These are phyloP conservation scores for Botryobasidium botryosum DNA, from an alignment of 768 basidiomycete species.

Conservation along the genomic window DNA sequence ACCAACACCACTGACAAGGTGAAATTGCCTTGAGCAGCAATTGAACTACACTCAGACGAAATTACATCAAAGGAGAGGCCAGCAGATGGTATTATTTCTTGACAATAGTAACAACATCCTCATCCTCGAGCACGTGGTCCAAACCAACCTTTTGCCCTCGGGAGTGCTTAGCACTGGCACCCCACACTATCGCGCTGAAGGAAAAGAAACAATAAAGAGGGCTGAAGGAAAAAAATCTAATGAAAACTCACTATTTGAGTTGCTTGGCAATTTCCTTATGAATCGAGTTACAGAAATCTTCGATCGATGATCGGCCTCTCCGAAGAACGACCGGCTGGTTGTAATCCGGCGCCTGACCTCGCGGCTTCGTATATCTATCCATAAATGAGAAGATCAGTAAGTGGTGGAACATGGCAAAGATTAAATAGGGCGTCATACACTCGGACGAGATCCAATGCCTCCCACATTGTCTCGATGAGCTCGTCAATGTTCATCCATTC, in stretches of 20 bases:
- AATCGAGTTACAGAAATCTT: conserved; percentile 84
- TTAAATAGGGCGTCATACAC: conserved; percentile 29
- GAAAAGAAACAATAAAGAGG: conserved; percentile 1
- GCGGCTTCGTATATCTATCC: conserved; percentile 67
- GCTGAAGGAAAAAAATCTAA: conserved; percentile 7
- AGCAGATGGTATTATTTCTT: conserved; percentile 33
- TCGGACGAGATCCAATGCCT: conserved; percentile 77
- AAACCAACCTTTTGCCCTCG: conserved; percentile 91
- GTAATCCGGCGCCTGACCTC: conserved; percentile 84
- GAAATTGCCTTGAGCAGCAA: too few species aligned
- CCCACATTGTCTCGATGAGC: conserved; percentile 85
- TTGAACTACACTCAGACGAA: too few species aligned
- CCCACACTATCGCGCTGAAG: conserved; percentile 78
- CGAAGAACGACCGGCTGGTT: conserved; percentile 70
- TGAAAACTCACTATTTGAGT: conserved; percentile 69
- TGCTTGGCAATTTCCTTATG: conserved; percentile 97
- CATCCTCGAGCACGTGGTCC: conserved; percentile 74
- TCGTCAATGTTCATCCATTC: conserved; percentile 98
- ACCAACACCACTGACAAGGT: too few species aligned
- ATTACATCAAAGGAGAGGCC: too few species aligned
- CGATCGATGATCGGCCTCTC: conserved; percentile 32
- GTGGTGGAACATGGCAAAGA: background rate
- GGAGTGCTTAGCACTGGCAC: conserved; percentile 90
- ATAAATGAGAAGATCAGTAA: background rate
- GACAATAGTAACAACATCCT: conserved; percentile 43